Base-by-base conservation (phyloP, 352 stramenopile species). In the Phytophthora agathidicida region DNA sequence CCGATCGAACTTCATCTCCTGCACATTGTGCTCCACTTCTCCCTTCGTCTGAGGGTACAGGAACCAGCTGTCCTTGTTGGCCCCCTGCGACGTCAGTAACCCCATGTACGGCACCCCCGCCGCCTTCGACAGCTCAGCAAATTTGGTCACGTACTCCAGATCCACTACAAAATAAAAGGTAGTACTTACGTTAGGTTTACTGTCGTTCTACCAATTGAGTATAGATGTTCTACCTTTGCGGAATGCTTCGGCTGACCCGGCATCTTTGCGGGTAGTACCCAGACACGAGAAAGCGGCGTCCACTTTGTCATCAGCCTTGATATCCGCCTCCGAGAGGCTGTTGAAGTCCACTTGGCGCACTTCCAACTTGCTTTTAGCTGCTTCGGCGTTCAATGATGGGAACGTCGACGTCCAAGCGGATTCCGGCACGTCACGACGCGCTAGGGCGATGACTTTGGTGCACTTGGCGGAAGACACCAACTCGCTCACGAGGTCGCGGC, bases 41-140 rank as follows among this genome's bases (percentile, higher is more conserved):
- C 79, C 83, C 69, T 93, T 93, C 5, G 81, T 91, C 64, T 89
- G 65, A 7, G 77, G 73, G 64, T 91, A 93, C 52, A 91, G 60
- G 51, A 91, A 86, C 83, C 83, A 93, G 45, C 79, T 89, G 63
- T 76, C 68, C 66, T 87, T 88, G 57, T 86, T 83, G 9, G 80
- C 71, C 10, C 64, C 61, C 53, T 89, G 56, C 3, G 82, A 77
- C 22, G 84, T 84, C 17, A 94, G 38, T 7, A 94, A 61, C 0
- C 79, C 84, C 56, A 91, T 80, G 59, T 89, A 93, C 13, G 76
- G 70, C 10, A 80, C 62, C 20, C 62, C 58, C 2, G 70, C 65
- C 0, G 52, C 38, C 65, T 91, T 89, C 28, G 60, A 50, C 0
- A 89, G 42, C 44, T 89, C 59, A 1, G 61, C 80, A 26, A 87